Base-by-base conservation (phyloP, 345 rosid species). In the Triadica sebifera region DNA sequence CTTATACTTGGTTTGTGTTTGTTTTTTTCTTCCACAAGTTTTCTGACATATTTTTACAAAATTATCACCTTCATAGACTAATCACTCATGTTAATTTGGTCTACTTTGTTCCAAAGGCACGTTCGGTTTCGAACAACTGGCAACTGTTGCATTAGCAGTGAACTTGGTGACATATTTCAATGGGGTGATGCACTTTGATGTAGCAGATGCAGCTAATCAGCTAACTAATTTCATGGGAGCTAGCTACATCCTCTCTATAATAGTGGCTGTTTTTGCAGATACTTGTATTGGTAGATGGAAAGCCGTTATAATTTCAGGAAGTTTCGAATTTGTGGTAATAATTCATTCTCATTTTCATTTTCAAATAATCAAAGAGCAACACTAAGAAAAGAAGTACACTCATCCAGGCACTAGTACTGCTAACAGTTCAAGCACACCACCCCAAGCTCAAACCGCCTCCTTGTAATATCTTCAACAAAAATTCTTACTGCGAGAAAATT, bases 191-290 rank as follows among this genome's bases (percentile, higher is more conserved):
- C 91, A 87, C 77, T 79, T 85, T 56, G 82, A 78, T n/a, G n/a
- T 84, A 25, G 81, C 91, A 4, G 89, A 87, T 62, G 84, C 89
- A 6, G 91, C 89, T 53, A 89, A 85, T 62, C 76, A 80, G 56
- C 75, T 89, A 52, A 89, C 93, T 71, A 89, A 87, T 80, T 86
- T 58, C 69, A 72, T 81, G 85, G 93, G 89, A 11, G 72, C 77
- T 59, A 8, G 84, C 71, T 83, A 70, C 82, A 77, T 89, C 58
- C 83, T 87, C 70, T 71, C 84, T 62, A 78, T 89, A 34, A 29
- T 81, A 7, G 84, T 78, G 49, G 91, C 87, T 38, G 19, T 73
- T 68, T 53, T 87, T 7, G 91, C 93, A 0, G 91, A 89, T 78
- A 69, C 81, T 65, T 82, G 20, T 16, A 57, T 83, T 6, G 91